These are phyloP conservation scores for Rhizomucor pusillus DNA, from an alignment of 371 early-diverging fungal species.

Conservation along the genomic window DNA sequence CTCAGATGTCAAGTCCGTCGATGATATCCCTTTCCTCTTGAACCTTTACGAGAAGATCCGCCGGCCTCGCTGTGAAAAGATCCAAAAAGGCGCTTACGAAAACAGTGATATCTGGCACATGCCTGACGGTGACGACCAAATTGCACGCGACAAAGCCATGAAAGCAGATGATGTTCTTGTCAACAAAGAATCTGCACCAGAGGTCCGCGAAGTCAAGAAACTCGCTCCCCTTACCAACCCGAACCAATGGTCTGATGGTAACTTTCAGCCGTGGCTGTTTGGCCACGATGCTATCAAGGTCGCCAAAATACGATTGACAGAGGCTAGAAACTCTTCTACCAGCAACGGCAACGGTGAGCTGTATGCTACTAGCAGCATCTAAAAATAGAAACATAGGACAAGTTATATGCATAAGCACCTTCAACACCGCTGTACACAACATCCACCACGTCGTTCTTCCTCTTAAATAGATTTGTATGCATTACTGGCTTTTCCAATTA, in stretches of 20 bases:
- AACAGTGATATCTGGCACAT: conserved; percentile 30
- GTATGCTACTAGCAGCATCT: too few species aligned
- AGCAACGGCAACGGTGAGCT: too few species aligned
- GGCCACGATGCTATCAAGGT: conserved; percentile 26
- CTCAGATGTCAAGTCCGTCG: conserved; percentile 16
- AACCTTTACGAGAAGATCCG: conserved; percentile 22
- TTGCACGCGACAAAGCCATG: conserved; percentile 25
- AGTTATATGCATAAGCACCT: too few species aligned
- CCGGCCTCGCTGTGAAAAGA: conserved; percentile 23
- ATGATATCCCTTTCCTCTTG: conserved; percentile 18
- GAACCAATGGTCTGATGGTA: conserved; percentile 26
- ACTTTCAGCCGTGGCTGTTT: conserved; percentile 30
- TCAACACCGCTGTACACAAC: too few species aligned
- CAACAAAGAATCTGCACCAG: too few species aligned
- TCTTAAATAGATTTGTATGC: too few species aligned
- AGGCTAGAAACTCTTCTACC: conserved; percentile 3
- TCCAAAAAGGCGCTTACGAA: conserved; percentile 25
- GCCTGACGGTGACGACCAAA: conserved; percentile 26
- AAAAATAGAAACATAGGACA: too few species aligned
- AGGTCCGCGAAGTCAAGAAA: too few species aligned
- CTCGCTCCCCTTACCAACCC: conserved; percentile 13
- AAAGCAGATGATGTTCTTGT: not conserved
- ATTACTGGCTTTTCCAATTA: too few species aligned
- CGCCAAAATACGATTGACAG: conserved; percentile 14
- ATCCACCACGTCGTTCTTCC: too few species aligned